Evolutionary conservation across 345 rosid genomes (phyloP).

Genomic region (Citrus glauca): DNA sequence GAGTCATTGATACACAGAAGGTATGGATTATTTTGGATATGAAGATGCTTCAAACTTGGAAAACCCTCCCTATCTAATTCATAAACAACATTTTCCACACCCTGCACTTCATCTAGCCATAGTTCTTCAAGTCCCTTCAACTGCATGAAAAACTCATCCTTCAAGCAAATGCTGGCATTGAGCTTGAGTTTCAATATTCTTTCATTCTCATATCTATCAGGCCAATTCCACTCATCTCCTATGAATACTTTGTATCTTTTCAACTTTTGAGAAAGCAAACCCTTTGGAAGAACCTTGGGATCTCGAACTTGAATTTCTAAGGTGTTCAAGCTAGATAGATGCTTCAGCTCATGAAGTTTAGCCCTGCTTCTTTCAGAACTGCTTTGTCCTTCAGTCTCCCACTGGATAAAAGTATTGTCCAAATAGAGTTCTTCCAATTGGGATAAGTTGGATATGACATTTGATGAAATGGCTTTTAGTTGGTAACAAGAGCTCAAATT

Average conservation of each 20-base stretch:
- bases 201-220: background rate
- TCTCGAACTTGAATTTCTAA: slow-evolving; percentile 10
- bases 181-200: background rate
- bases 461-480: slow-evolving; percentile 12
- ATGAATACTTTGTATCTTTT: background rate
- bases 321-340: slow-evolving; percentile 5
- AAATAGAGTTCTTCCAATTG: slow-evolving; percentile 27
- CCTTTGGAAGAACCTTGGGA: background rate
- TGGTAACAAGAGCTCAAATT: background rate
- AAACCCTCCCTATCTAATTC: slow-evolving; percentile 13
- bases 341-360: slow-evolving; percentile 22
- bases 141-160: too few species aligned
- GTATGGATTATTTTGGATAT: background rate
- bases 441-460: slow-evolving; percentile 13
- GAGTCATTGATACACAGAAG: background rate
- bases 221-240: background rate
- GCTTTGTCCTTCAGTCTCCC: slow-evolving; percentile 20
- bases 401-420: background rate
- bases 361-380: background rate
- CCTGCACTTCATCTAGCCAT: too few species aligned
- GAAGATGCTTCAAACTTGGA: slow-evolving; percentile 7
- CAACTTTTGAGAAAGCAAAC: background rate
- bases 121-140: too few species aligned
- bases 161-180: too few species aligned
- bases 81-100: too few species aligned